Evolutionary conservation across 106 monocot species (phyloP).

Genomic region (Alisma plantagoaquatica): DNA sequence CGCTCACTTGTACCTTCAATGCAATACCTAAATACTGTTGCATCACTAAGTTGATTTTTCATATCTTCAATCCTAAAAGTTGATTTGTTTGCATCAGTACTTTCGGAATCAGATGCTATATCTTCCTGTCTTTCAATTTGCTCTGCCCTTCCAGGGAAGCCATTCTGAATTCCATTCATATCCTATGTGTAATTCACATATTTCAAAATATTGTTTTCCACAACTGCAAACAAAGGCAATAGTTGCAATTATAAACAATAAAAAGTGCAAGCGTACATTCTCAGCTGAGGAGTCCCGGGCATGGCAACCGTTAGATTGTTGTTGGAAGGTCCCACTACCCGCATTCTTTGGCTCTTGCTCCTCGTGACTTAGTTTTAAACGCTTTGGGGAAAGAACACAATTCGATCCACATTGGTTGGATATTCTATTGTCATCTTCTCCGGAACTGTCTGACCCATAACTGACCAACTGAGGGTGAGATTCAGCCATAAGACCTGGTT

Average conservation of each 20-base stretch:
- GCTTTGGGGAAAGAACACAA: constrained; percentile 4
- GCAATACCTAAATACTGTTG: constrained; percentile 66
- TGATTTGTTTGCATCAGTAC: constrained; percentile 44
- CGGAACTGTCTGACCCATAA: constrained; percentile 15
- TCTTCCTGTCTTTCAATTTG: constrained; percentile 31
- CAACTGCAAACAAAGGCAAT: not conserved
- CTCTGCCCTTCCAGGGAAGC: constrained; percentile 21
- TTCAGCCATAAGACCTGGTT: constrained; percentile 14
- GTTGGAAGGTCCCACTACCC: not conserved
- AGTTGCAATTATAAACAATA: not conserved
- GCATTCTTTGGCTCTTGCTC: not conserved
- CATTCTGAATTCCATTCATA: not conserved
- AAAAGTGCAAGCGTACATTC: not conserved
- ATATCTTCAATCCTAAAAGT: constrained; percentile 16
- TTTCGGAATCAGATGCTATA: constrained; percentile 68
- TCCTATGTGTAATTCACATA: constrained; percentile 3
- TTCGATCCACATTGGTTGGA: constrained; percentile 9
- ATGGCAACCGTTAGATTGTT: not conserved
- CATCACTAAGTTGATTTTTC: constrained; percentile 37
- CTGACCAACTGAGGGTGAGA: constrained; percentile 10
- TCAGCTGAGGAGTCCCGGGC: constrained; percentile 17
- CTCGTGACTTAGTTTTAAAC: constrained; percentile 2
- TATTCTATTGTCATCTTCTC: constrained; percentile 14
- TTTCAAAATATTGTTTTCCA: not conserved
- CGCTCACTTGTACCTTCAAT: constrained; percentile 62